Percentiles rank a stretch among this genome's conserved stretches.
phyloP scores from a whole-genome alignment of 106 monocot species.

The Alisma plantagoaquatica region DNA sequence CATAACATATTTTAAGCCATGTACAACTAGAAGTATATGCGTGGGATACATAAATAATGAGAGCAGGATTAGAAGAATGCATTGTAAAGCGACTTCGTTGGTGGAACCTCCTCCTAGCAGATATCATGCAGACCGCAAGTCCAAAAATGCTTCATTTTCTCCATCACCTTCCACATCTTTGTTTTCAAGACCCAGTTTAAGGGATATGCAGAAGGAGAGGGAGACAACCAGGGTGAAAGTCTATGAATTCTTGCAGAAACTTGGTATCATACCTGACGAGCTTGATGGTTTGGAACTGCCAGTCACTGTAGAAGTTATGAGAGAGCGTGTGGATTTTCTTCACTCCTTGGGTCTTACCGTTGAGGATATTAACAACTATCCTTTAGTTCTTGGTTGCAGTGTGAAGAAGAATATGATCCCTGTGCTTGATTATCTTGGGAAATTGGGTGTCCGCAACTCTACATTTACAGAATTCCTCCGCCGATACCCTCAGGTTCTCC shows the following conservation, averaged over 20 bases:
- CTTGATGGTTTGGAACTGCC: slow-evolving; percentile 92
- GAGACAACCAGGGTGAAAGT: slow-evolving; percentile 48
- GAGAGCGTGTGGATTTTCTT: slow-evolving; percentile 92
- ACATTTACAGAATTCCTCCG: slow-evolving; percentile 52
- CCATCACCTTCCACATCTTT: too few species aligned
- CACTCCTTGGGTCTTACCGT: slow-evolving; percentile 66
- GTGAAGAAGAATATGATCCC: slow-evolving; percentile 98
- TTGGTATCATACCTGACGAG: slow-evolving; percentile 79
- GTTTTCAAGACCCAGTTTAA: slow-evolving; percentile 59
- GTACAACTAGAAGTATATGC: not conserved
- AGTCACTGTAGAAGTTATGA: slow-evolving; percentile 75
- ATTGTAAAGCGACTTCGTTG: not conserved
- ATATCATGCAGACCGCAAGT: not conserved
- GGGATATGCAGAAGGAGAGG: slow-evolving; percentile 41
- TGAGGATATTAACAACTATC: slow-evolving; percentile 79
- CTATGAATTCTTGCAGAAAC: slow-evolving; percentile 58
- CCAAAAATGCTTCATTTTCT: too few species aligned
- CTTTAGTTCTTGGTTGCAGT: slow-evolving; percentile 84
- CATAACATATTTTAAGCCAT: not conserved
- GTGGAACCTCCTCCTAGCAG: not conserved
- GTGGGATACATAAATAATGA: not conserved
- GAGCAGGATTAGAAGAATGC: not conserved
- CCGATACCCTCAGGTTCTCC: slow-evolving; percentile 91
- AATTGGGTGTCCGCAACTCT: slow-evolving; percentile 56
- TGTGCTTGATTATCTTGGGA: slow-evolving; percentile 87